These are phyloP conservation scores for Neofusicoccum umdonicola DNA, from an alignment of 2,329 filamentous ascomycete genomes.

Conservation along the genomic window DNA sequence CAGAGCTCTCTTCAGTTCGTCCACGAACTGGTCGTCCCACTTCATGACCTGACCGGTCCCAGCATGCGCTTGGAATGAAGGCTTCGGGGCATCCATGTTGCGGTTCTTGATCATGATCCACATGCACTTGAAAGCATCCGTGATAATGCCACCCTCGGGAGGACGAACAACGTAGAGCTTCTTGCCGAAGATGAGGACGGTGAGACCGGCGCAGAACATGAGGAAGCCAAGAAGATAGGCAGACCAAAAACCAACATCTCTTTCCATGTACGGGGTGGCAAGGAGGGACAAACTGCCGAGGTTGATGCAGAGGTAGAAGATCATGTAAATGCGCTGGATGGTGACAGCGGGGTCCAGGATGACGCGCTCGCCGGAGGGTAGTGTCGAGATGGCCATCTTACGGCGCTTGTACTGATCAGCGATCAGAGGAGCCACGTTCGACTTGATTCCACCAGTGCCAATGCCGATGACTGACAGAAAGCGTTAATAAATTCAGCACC, in stretches of 20 bases:
- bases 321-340: slow-evolving; percentile 50
- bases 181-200: slow-evolving; percentile 45
- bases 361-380: slow-evolving; percentile 43
- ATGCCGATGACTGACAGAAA: slow-evolving; percentile 53
- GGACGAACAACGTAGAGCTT: slow-evolving; percentile 40
- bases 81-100: slow-evolving; percentile 64
- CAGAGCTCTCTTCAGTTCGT: slow-evolving; percentile 67
- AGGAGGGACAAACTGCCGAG: slow-evolving; percentile 66
- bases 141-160: slow-evolving; percentile 38
- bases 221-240: slow-evolving; percentile 63
- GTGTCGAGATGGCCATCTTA: slow-evolving; percentile 41
- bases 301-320: slow-evolving; percentile 74
- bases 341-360: slow-evolving; percentile 49
- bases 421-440: slow-evolving; percentile 56
- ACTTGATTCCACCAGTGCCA: slow-evolving; percentile 72
- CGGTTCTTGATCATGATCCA: slow-evolving; percentile 54
- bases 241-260: slow-evolving; percentile 67
- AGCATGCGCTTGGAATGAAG: slow-evolving; percentile 59
- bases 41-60: slow-evolving; percentile 46
- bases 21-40: slow-evolving; percentile 71
- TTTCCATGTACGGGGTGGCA: slow-evolving; percentile 69
- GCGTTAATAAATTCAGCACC: no score
- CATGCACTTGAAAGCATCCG: slow-evolving; percentile 52
- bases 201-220: slow-evolving; percentile 64
- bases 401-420: slow-evolving; percentile 39